These are phyloP conservation scores for Planoprotostelium fungivorum DNA, from an alignment of 78 protist species.

Conservation along the genomic window DNA sequence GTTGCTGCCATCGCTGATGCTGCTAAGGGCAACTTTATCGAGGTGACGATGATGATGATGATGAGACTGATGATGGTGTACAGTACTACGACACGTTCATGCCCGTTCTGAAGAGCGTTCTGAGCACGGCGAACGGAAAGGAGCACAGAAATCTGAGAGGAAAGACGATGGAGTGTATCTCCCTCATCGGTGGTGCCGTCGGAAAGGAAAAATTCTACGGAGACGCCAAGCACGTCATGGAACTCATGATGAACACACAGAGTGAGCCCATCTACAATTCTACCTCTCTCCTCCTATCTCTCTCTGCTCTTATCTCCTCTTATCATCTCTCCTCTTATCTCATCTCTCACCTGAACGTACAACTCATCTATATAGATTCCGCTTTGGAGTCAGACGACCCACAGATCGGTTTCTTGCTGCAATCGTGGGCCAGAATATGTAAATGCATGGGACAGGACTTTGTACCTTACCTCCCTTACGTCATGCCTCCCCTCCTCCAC, in stretches of 20 bases:
- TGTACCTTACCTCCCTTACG: conserved; percentile 67
- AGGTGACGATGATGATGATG: neutral
- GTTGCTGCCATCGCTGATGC: conserved; percentile 27
- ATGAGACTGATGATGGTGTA: neutral
- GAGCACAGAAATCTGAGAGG: conserved; percentile 67
- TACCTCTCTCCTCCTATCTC: neutral
- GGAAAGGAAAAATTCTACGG: conserved; percentile 61
- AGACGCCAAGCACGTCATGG: conserved; percentile 73
- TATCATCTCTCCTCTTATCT: neutral
- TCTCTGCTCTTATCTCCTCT: neutral
- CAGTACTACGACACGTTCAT: conserved; percentile 69
- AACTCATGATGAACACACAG: conserved; percentile 33
- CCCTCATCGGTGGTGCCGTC: conserved; percentile 88
- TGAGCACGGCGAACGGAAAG: conserved; percentile 15
- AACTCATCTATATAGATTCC: neutral
- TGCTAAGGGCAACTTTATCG: neutral
- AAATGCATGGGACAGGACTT: conserved; percentile 74
- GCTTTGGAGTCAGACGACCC: conserved; percentile 76
- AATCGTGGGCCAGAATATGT: conserved; percentile 84
- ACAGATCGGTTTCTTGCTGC: conserved; percentile 68
- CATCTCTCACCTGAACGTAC: neutral
- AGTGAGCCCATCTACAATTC: neutral
- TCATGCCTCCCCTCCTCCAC: conserved; percentile 69
- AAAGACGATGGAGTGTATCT: conserved; percentile 86
- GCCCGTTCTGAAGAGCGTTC: conserved; percentile 63